Percentiles rank a stretch among this genome's conserved stretches.
These are phyloP conservation scores for Mycena rosella DNA, from an alignment of 768 basidiomycete genomes.

Conservation along the genomic window DNA sequence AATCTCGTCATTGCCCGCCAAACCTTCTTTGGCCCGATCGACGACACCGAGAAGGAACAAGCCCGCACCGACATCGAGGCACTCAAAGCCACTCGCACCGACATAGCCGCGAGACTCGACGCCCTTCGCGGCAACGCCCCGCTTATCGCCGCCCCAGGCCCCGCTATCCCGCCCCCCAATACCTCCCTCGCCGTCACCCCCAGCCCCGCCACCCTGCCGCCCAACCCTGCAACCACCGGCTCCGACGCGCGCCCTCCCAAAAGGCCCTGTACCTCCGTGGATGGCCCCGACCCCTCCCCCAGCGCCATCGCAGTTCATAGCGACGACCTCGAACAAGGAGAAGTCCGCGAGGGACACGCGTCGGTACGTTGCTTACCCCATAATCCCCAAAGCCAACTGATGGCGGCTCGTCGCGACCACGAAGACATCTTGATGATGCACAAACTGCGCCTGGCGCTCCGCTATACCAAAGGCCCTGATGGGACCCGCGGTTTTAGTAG, in stretches of 20 bases:
- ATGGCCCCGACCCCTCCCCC: too few relatives aligned
- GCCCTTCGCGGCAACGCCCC: neutral
- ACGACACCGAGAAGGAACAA: neutral
- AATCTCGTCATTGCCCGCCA: neutral
- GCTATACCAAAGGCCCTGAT: constrained; percentile 20
- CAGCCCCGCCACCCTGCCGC: neutral
- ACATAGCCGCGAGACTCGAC: neutral
- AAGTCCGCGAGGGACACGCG: neutral
- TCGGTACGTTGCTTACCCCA: neutral
- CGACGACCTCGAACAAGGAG: neutral
- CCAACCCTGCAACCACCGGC: neutral
- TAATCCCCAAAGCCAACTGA: neutral
- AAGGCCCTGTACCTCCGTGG: too few relatives aligned
- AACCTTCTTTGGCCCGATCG: neutral
- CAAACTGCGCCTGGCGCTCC: neutral
- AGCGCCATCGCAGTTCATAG: neutral
- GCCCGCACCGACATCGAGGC: neutral
- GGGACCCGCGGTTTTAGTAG: constrained; percentile 14
- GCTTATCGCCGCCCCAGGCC: neutral
- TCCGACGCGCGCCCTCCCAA: neutral
- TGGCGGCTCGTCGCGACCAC: neutral
- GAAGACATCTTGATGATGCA: neutral
- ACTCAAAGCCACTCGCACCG: neutral
- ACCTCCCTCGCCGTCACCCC: neutral
- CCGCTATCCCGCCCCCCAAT: neutral